Base-by-base conservation (phyloP, 2,329 filamentous ascomycete genomes). In the Trematosphaeria pertusa region DNA sequence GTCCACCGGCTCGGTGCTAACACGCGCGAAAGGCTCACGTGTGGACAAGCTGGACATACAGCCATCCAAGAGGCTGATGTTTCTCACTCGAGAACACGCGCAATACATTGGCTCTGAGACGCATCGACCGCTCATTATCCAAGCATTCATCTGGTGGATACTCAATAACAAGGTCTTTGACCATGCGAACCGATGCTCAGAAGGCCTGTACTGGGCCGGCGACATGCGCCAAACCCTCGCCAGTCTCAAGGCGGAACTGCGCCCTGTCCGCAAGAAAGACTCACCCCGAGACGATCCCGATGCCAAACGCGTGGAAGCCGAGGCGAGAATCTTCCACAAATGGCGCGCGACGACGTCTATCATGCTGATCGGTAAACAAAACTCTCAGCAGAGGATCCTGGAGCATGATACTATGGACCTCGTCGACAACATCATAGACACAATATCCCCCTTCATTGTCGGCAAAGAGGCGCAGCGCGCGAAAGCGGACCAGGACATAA, bases 81-180 rank as follows among this genome's bases (percentile, higher is more conserved):
- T 28, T 12, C 24, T 28, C 24, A 12, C 38, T 5, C 12, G 11
- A 7, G 20, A 31, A 15, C 12, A 15, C 5, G n/a, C 8, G 5
- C 38, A 32, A 18, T 41, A 41, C 26, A 31, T 32, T 18, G 11
- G 12, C 15, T 41, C 38, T 11, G 26, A 41, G 5, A 33, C n/a
- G 11, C 14, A 31, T 20, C 22, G 38, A 17, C 38, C 38, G 14
- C 28, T 41, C 15, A 10, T 41, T 32, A 33, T 41, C 19, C 38
- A 41, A 21, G 38, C 38, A 10, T 41, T 41, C 28, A 41, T 41
- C 24, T 41, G 38, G 38, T 31, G 28, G 24, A 33, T 20, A 7
- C 18, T 41, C 5, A 33, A 6, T 9, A 31, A 31, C 26, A 18
- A 41, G 18, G 38, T 41, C 8, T 41, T 41, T 18, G 22, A 41